phyloP scores from a whole-genome alignment of 2,329 filamentous ascomycete species.

The Curvularia sp. region DNA sequence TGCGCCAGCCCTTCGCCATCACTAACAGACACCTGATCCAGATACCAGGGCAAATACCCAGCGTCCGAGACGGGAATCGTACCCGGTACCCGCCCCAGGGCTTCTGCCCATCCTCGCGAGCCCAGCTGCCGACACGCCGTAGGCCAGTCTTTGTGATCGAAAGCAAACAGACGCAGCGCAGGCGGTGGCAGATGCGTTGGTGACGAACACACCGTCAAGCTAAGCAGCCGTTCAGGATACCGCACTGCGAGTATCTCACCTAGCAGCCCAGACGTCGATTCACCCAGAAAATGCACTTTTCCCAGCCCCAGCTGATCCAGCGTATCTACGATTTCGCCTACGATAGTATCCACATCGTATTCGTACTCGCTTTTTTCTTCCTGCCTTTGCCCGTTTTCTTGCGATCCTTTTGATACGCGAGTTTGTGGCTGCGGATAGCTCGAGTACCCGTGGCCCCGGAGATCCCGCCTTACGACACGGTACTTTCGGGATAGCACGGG shows the following conservation, averaged over 20 bases:
- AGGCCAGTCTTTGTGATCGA: conserved; percentile 37
- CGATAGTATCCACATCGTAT: conserved; percentile 38
- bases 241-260: conserved; percentile 46
- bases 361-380: conserved; percentile 14
- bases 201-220: conserved; percentile 44
- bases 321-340: conserved; percentile 46
- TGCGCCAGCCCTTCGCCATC: conserved; percentile 44
- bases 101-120: conserved; percentile 44
- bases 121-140: conserved; percentile 42
- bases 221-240: conserved; percentile 40
- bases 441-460: conserved; percentile 47
- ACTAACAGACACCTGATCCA: conserved; percentile 37
- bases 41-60: conserved; percentile 44
- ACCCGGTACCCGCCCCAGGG: conserved; percentile 38
- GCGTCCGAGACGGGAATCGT: conserved; percentile 41
- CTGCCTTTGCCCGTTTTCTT: background rate
- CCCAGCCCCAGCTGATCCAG: conserved; percentile 43
- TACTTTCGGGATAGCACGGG: conserved; percentile 42
- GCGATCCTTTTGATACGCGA: background rate
- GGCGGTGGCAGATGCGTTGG: conserved; percentile 39
- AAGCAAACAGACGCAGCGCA: conserved; percentile 44
- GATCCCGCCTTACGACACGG: conserved; percentile 46
- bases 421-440: conserved; percentile 28
- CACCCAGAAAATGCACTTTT: conserved; percentile 48
- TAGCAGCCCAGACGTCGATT: conserved; percentile 47